phyloP scores from a whole-genome alignment of 1,139 yeast genomes.

The Ashbya aceris region DNA sequence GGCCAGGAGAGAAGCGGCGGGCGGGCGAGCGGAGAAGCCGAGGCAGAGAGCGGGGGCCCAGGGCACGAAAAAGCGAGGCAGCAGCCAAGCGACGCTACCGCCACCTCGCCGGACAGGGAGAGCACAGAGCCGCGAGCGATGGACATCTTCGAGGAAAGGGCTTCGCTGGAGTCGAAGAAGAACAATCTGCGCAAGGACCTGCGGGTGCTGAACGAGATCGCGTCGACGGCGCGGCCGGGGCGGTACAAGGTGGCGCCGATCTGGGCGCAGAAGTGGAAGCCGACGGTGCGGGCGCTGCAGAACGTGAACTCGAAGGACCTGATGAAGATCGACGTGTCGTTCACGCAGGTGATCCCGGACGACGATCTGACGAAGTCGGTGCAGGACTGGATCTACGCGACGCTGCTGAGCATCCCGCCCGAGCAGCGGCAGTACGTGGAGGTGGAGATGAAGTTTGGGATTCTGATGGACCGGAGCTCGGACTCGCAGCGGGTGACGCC shows the following conservation, averaged over 20 bases:
- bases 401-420: slow-evolving; percentile 53
- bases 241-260: slow-evolving; percentile 61
- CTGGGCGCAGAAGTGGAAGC: slow-evolving; percentile 75
- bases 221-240: slow-evolving; percentile 42
- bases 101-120: no score
- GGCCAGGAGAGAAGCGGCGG: slow-evolving; percentile 16
- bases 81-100: neutral
- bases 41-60: neutral
- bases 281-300: slow-evolving; percentile 33
- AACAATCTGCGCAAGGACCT: slow-evolving; percentile 28
- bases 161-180: slow-evolving; percentile 24
- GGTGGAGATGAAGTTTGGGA: slow-evolving; percentile 76
- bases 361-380: slow-evolving; percentile 74
- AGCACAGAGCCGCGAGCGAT: slow-evolving; percentile 3
- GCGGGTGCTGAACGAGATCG: slow-evolving; percentile 24
- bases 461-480: slow-evolving; percentile 46
- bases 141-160: slow-evolving; percentile 27
- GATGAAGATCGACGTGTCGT: slow-evolving; percentile 34
- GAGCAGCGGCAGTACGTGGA: slow-evolving; percentile 57
- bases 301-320: slow-evolving; percentile 23
- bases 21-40: neutral
- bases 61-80: slow-evolving; percentile 1
- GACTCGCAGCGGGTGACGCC: slow-evolving; percentile 57
- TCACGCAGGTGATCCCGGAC: slow-evolving; percentile 69
- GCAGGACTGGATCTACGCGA: slow-evolving; percentile 85